Evolutionary conservation across 495 filamentous ascomycete species (phyloP), one percentile per base, ranked within the genome.

Genomic region (Geoglossum glabrum): DNA sequence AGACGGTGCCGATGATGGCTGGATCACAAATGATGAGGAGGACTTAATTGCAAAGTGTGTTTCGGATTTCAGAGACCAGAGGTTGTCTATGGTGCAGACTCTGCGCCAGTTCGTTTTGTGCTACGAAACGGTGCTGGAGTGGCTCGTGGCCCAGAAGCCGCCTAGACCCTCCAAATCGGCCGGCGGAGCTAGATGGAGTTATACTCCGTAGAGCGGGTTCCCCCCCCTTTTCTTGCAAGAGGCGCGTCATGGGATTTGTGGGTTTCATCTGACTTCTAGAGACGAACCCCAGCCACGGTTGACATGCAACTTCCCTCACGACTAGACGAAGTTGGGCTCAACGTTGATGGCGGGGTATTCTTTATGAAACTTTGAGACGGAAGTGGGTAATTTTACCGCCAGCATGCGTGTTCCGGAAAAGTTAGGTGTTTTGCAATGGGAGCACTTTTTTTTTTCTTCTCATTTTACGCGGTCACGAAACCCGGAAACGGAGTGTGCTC

Each of bases 71-170:
- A 75, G 92, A 33, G 74, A 73, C 8, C 93, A 98, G 70, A 73
- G 92, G 58, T 69, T 95, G 7, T 95, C 88, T 70, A 97, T 97
- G 92, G 90, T 98, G 56, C 92, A 98, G 70, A 95, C 85, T 62
- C 72, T 98, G 60, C 79, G 87, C 60, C 92, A 98, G 69, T 98
- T 83, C 69, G 90, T 95, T 57, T 77, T 98, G 40, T 98, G 92
- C 65, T 98, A 98, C 67, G 92, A 98, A 70, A 93, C 85, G 28
- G 77, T 96, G 8, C 71, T 95, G 45, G 92, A 97, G 69, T 98
- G 92, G 92, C 69, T 89, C 19, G 71, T 74, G 45, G 71, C 70
- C 56, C 72, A 78, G 66, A 70, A n/a, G 19, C 57, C 54, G 31
- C 25, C 54, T 0, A 36, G 34, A 8, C 54, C 54, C 10, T 21